Percentiles rank a stretch among this genome's conserved stretches.
These are phyloP conservation scores for Lignosus rhinocerotis DNA, from an alignment of 1,284 basidiomycete genomes.

Conservation along the genomic window DNA sequence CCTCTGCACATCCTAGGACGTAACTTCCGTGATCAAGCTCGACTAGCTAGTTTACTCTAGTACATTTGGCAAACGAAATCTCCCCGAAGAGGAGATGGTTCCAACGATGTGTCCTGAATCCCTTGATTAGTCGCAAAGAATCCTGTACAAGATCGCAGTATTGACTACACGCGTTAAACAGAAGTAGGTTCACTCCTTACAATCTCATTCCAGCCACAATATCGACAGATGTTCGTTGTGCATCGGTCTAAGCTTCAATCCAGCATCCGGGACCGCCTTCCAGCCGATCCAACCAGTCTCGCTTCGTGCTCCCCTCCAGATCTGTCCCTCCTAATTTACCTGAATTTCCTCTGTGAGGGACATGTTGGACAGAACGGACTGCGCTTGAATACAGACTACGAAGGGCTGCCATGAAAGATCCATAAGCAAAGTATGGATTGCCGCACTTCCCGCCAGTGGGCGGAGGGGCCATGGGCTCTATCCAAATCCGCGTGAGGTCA, in stretches of 20 bases:
- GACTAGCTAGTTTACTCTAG: no score
- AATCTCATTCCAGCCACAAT: no score
- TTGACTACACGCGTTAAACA: no score
- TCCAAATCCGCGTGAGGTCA: neutral
- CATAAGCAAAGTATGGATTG: neutral
- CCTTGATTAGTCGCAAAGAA: no score
- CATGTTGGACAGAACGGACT: neutral
- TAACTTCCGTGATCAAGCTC: no score
- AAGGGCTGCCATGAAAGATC: neutral
- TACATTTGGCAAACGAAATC: no score
- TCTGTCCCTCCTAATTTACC: neutral
- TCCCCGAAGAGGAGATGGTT: no score
- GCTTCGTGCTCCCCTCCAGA: neutral
- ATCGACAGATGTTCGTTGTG: no score
- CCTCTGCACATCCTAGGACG: no score
- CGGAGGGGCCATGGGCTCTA: neutral
- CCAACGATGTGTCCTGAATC: no score
- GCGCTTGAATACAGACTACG: neutral
- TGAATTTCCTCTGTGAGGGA: neutral
- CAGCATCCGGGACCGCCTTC: neutral
- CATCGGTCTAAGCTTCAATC: neutral
- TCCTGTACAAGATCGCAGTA: no score
- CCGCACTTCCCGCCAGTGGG: neutral
- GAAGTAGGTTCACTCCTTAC: no score
- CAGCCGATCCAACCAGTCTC: neutral